These are phyloP conservation scores for Trametopsis cervina DNA, from an alignment of 768 basidiomycete species.

Conservation along the genomic window DNA sequence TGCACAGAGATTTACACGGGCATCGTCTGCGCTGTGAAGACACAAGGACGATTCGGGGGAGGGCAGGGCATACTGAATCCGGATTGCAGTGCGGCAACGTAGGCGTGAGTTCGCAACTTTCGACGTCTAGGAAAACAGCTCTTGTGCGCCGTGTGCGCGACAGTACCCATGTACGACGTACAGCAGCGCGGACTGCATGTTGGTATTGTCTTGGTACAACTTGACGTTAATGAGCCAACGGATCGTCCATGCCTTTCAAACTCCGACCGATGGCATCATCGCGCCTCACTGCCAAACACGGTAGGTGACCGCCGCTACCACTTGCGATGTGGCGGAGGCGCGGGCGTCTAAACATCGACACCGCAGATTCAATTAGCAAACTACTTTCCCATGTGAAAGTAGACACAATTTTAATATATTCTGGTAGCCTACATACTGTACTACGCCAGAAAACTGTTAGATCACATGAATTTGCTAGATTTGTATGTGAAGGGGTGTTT, in stretches of 20 bases:
- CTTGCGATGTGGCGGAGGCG: background rate
- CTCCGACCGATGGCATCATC: background rate
- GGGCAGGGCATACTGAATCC: too few species aligned
- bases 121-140: too few species aligned
- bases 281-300: too few species aligned
- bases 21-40: too few species aligned
- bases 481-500: background rate
- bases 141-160: too few species aligned
- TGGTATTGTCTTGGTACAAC: too few species aligned
- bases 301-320: background rate
- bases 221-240: constrained; percentile 3
- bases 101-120: too few species aligned
- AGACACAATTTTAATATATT: background rate
- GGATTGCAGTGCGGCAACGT: too few species aligned
- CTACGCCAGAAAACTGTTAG: background rate
- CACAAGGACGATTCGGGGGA: too few species aligned
- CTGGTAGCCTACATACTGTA: background rate
- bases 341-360: background rate
- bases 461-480: background rate
- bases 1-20: too few species aligned
- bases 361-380: background rate
- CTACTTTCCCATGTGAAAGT: background rate
- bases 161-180: too few species aligned
- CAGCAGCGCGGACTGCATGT: too few species aligned
- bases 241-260: constrained; percentile 3